These are phyloP conservation scores for Teunomyces kruisii DNA, from an alignment of 805 yeast species.

Conservation along the genomic window DNA sequence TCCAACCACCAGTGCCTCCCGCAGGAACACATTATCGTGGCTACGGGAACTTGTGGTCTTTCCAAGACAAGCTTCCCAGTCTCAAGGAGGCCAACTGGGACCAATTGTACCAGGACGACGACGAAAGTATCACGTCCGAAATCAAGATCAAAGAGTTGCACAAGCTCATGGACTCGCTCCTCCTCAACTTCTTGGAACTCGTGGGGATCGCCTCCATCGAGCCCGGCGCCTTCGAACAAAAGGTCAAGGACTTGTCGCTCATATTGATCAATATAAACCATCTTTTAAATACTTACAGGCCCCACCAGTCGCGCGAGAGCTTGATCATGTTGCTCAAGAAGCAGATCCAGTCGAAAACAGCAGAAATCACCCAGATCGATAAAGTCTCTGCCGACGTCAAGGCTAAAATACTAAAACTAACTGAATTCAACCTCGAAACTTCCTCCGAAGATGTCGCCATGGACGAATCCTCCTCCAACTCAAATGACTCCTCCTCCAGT, in stretches of 20 bases:
- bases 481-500: background rate
- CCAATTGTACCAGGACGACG: conserved; percentile 59
- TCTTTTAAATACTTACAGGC: conserved; percentile 84
- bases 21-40: conserved; percentile 69
- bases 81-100: conserved; percentile 73
- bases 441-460: conserved; percentile 1
- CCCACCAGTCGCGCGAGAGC: conserved; percentile 93
- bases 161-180: conserved; percentile 71
- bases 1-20: conserved; percentile 67
- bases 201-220: conserved; percentile 73
- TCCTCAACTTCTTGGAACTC: conserved; percentile 79
- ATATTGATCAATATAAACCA: conserved; percentile 90
- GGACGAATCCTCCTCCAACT: conserved; percentile 3
- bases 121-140: conserved; percentile 33
- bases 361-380: conserved; percentile 50
- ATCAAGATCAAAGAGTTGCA: conserved; percentile 72
- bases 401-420: conserved; percentile 27
- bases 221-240: conserved; percentile 59
- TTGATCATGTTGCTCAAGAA: conserved; percentile 70
- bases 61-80: conserved; percentile 72
- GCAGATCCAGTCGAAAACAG: conserved; percentile 63
- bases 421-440: conserved; percentile 7
- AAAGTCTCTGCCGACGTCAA: conserved; percentile 41
- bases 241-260: conserved; percentile 76
- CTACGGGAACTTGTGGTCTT: conserved; percentile 89